These are phyloP conservation scores for Gaeumannomyces tritici DNA, from an alignment of 2,329 filamentous ascomycete species.

Conservation along the genomic window DNA sequence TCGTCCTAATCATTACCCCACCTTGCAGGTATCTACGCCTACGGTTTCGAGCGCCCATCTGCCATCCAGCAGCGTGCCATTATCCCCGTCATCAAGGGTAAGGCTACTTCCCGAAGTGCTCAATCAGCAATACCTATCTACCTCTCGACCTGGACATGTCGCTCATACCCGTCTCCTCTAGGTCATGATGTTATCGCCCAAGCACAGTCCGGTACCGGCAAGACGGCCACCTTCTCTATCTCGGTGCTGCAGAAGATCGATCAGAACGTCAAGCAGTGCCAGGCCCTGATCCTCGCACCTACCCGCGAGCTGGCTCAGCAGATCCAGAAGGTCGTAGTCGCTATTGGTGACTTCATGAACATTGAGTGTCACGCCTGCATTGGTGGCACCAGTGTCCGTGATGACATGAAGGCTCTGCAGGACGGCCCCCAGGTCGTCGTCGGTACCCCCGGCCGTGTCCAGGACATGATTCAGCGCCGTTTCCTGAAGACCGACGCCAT, in stretches of 20 bases:
- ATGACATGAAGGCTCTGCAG: slow-evolving; percentile 95
- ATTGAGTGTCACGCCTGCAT: slow-evolving; percentile 98
- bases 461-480: slow-evolving; percentile 52
- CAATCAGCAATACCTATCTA: neutral
- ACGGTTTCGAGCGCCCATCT: slow-evolving; percentile 99
- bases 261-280: slow-evolving; percentile 82
- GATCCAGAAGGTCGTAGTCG: slow-evolving; percentile 97
- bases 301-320: slow-evolving; percentile 95
- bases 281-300: slow-evolving; percentile 90
- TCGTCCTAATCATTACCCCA: slow-evolving; percentile 5
- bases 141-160: neutral
- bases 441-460: slow-evolving; percentile 89
- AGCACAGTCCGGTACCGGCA: slow-evolving; percentile 94
- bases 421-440: slow-evolving; percentile 97
- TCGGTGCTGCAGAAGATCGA: slow-evolving; percentile 95
- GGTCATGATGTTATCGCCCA: slow-evolving; percentile 99
- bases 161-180: slow-evolving; percentile 21
- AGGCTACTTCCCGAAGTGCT: slow-evolving; percentile 18
- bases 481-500: slow-evolving; percentile 50
- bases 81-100: slow-evolving; percentile 99
- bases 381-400: slow-evolving; percentile 93
- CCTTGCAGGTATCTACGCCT: slow-evolving; percentile 78
- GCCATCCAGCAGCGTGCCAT: slow-evolving; percentile 99
- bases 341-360: slow-evolving; percentile 99
- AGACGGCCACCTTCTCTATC: slow-evolving; percentile 94